Base-by-base conservation (phyloP, 495 filamentous ascomycete genomes). In the Trichocladium antarcticum region DNA sequence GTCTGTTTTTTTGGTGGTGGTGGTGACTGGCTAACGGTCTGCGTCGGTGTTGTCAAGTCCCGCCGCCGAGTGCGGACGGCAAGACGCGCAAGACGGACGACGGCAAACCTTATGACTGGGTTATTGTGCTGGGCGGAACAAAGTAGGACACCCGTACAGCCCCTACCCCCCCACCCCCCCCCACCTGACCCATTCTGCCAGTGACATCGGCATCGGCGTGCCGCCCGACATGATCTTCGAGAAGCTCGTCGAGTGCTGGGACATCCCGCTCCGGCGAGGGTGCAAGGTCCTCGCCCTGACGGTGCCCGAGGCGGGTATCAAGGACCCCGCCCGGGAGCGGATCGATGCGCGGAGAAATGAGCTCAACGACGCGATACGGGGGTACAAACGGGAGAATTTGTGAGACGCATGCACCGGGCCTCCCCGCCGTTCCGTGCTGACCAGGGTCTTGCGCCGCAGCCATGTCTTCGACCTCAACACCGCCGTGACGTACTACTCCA, bases 221-320 rank as follows among this genome's bases (percentile, higher is more conserved):
- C 9, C 53, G 20, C 31, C 60, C 59, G 48, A 64, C 27, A 51
- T 73, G 54, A 54, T 77, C 47, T 60, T 63, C 59, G 36, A 65
- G 19, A 45, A 53, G 7, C 64, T 80, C 35, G 55, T 73, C 51
- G 43, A 59, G 5, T 47, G 68, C 27, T 81, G 74, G 74, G 62
- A 69, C 12, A 54, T 74, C 10, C 64, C 72, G 0, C 65, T 80
- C 1, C 43, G 52, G 3, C 59, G 63, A 5, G 70, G 70, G 1
- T 60, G 70, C 36, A 78, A 77, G 31, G 68, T 84, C 1, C 61
- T 84, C 6, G 73, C 79, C 0, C 62, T 82, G 38, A 84, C 79
- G 0, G 68, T 84, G 6, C 79, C 76, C 2, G 79, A 83, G 48
- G 66, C 60, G 11, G 64, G 61, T 2, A n/a, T 58, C 12, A 12